These are phyloP conservation scores for Sambucus nigra DNA, from an alignment of 129 eudicot species.

Conservation along the genomic window DNA sequence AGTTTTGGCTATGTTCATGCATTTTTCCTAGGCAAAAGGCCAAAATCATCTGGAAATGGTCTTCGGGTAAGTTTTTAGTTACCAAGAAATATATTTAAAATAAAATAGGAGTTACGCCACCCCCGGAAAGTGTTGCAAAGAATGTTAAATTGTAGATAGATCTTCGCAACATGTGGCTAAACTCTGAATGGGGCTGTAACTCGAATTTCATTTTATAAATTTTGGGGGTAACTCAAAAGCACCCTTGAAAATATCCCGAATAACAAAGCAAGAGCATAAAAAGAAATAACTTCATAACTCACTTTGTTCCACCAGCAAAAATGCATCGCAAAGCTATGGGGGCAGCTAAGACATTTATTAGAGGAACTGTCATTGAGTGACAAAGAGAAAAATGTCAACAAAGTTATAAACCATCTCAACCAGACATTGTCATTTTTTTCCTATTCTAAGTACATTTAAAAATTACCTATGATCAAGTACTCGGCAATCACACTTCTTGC, in stretches of 20 bases:
- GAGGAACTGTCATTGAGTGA: slow-evolving; percentile 35
- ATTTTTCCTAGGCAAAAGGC: too few species aligned
- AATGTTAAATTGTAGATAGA: too few species aligned
- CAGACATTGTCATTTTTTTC: too few species aligned
- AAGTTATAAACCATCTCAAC: slow-evolving; percentile 34
- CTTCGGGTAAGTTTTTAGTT: too few species aligned
- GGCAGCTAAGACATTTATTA: slow-evolving; percentile 48
- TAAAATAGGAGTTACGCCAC: too few species aligned
- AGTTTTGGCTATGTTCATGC: too few species aligned
- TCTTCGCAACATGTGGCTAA: too few species aligned
- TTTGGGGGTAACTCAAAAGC: slow-evolving; percentile 70
- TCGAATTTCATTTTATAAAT: slow-evolving; percentile 88
- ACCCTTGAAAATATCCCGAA: slow-evolving; percentile 76
- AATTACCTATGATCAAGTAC: slow-evolving; percentile 87
- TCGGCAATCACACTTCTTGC: slow-evolving; percentile 91
- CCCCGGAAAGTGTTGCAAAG: too few species aligned
- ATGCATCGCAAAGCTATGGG: slow-evolving; percentile 73
- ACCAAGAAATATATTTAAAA: too few species aligned
- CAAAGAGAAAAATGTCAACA: neutral
- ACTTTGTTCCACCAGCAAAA: slow-evolving; percentile 99
- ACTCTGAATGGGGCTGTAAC: slow-evolving; percentile 97
- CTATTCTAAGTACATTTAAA: slow-evolving; percentile 69
- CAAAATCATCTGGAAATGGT: too few species aligned
- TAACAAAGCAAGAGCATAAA: neutral
- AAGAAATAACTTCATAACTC: slow-evolving; percentile 13